A percentile compares a stretch with the other conserved stretches of the same genome.
Conservation (phyloP, 495 filamentous ascomycete genomes). For the Recurvomyces mirabilis region DNA sequence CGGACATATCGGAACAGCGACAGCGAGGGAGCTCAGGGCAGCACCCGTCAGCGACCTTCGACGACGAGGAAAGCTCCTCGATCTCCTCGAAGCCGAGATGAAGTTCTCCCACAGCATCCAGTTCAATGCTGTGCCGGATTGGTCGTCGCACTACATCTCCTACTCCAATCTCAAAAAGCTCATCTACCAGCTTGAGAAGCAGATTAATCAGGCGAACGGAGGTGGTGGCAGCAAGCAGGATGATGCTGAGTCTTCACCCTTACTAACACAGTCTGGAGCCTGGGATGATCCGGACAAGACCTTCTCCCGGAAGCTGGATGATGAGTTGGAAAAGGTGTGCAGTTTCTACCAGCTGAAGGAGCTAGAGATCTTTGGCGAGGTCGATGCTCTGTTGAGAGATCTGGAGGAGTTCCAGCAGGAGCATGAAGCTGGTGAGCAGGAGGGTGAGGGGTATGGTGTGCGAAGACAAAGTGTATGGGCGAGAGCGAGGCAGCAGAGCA, state of each 20-base stretch:
- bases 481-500: constrained; percentile 35
- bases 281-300: constrained; percentile 60
- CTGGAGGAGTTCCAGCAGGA: constrained; percentile 59
- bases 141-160: constrained; percentile 93
- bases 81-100: constrained; percentile 63
- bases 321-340: constrained; percentile 85
- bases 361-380: constrained; percentile 67
- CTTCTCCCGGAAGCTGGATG: constrained; percentile 71
- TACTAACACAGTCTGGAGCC: constrained; percentile 43
- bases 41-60: too few relatives aligned
- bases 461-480: constrained; percentile 34
- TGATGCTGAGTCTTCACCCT: constrained; percentile 76
- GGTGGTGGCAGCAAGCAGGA: constrained; percentile 25
- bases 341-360: constrained; percentile 85
- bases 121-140: constrained; percentile 98
- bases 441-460: constrained; percentile 40
- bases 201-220: constrained; percentile 32
- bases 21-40: too few relatives aligned
- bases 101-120: constrained; percentile 99
- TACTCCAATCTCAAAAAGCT: constrained; percentile 96
- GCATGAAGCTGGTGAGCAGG: constrained; percentile 46
- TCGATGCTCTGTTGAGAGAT: constrained; percentile 64
- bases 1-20: too few relatives aligned
- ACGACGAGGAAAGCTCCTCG: constrained; percentile 30
- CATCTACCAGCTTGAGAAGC: constrained; percentile 89